Evolutionary conservation across 2,329 filamentous ascomycete genomes (phyloP), one percentile per base, ranked within the genome.

Genomic region (Thelonectria blattea): DNA sequence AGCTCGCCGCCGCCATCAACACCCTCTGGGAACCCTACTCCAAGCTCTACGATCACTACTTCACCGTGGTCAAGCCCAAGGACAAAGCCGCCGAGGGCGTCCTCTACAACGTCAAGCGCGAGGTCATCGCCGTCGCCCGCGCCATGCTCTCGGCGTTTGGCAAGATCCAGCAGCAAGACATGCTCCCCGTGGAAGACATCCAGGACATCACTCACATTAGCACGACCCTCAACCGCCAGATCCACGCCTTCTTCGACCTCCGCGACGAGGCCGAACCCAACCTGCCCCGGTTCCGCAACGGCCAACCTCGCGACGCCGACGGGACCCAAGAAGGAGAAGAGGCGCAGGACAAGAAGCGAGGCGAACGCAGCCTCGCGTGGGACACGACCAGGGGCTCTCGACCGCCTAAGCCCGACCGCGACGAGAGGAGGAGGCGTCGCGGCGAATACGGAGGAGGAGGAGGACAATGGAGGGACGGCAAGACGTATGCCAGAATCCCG

Each of bases 11-110:
- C 4, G 85, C 85, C 15, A 74, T 88, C 18, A 74, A 79, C 15
- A 77, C 77, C 17, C 73, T 88, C 30, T 85, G 81, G 80, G 74
- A 78, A 18, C 82, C 82, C 3, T 80, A 84, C 68, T 76, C 74
- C 57, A 71, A 71, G 17, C 66, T 78, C 9, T 71, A 76, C 42
- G 74, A 76, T 53, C 74, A 76, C 39, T 73, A 71, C 65, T 77
- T 78, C 62, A 72, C 74, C 15, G 53, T 63, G 5, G 56, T 58
- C 14, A 63, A 69, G 10, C 52, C 65, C 15, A 68, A 68, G 18
- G 68, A 64, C 37, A 62, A 68, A 17, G 64, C 65, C n/a, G 67
- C 67, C n/a, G 62, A 72, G 37, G 64, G 58, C 27, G 58, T 65
- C n/a, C 45, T 69, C 8, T 75, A 77, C 61, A 78, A 77, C 5